Evolutionary conservation across 1,284 basidiomycete genomes (phyloP).

Genomic region (Fomes fomentarius): DNA sequence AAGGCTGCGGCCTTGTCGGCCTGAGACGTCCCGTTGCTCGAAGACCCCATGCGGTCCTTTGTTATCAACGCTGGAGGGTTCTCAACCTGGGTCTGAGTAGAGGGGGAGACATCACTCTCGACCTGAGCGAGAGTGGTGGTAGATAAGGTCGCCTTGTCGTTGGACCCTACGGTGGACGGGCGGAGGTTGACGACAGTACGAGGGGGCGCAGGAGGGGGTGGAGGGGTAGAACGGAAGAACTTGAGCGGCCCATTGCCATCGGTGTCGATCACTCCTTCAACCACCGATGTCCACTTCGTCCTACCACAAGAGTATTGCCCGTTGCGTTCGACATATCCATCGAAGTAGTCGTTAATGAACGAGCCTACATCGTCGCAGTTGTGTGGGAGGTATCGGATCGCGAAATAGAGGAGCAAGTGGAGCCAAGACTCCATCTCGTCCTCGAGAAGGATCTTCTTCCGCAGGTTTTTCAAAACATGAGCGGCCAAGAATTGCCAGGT

Average conservation of each 20-base stretch:
- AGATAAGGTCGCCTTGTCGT: too few relatives aligned
- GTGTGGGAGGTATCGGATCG: constrained; percentile 11
- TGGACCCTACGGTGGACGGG: too few relatives aligned
- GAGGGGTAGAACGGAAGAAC: background rate
- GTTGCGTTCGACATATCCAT: background rate
- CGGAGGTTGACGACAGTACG: background rate
- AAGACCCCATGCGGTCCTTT: too few relatives aligned
- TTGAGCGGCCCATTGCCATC: background rate
- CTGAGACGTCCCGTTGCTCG: too few relatives aligned
- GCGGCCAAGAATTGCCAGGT: constrained; percentile 21
- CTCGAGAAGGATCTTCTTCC: background rate
- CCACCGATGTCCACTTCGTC: background rate
- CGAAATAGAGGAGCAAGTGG: constrained; percentile 12
- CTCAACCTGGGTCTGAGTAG: too few relatives aligned
- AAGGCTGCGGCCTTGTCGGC: too few relatives aligned
- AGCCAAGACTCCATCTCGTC: constrained; percentile 22
- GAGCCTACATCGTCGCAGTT: constrained; percentile 6
- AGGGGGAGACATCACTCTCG: too few relatives aligned
- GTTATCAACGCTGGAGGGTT: too few relatives aligned
- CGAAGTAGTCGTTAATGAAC: constrained; percentile 17
- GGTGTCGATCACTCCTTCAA: background rate
- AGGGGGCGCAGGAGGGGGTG: background rate
- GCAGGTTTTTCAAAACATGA: background rate
- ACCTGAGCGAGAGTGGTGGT: too few relatives aligned
- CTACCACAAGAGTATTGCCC: background rate